Conservation (phyloP, 257 asterid genomes). For the Solanum stenotomum region DNA sequence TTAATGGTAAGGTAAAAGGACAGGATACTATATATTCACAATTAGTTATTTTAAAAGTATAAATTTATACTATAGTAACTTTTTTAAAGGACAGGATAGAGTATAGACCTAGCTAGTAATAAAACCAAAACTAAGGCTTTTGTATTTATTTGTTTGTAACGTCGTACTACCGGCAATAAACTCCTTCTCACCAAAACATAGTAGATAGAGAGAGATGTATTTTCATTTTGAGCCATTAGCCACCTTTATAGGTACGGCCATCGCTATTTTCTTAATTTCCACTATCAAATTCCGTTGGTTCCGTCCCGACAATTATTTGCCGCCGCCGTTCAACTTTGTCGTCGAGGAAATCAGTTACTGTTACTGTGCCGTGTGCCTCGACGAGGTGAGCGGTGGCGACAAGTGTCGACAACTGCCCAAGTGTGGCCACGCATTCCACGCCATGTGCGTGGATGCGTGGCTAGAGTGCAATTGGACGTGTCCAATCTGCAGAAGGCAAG, state of each 20-base stretch:
- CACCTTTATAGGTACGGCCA: neutral
- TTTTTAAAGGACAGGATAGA: too few species aligned
- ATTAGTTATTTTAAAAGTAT: too few species aligned
- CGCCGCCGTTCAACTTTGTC: neutral
- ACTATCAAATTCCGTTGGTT: neutral
- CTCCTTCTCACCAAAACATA: neutral
- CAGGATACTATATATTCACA: too few species aligned
- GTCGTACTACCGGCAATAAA: neutral
- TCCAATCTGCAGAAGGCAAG: slow-evolving; percentile 29
- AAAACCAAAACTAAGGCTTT: too few species aligned
- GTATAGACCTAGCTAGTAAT: too few species aligned
- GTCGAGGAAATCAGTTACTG: neutral
- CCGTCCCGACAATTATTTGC: neutral
- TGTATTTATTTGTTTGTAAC: neutral
- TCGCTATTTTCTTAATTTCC: neutral
- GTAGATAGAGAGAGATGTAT: neutral
- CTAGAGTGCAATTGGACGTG: slow-evolving; percentile 19
- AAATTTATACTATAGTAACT: too few species aligned
- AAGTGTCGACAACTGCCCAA: slow-evolving; percentile 17
- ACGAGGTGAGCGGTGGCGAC: slow-evolving; percentile 21
- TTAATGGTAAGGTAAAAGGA: too few species aligned
- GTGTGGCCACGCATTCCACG: slow-evolving; percentile 31
- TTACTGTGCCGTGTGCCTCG: slow-evolving; percentile 24
- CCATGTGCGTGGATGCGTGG: slow-evolving; percentile 27
- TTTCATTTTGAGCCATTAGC: neutral